Evolutionary conservation across 2,329 filamentous ascomycete species (phyloP).

Genomic region (Ophiognomonia clavigignenti-juglandacearum): DNA sequence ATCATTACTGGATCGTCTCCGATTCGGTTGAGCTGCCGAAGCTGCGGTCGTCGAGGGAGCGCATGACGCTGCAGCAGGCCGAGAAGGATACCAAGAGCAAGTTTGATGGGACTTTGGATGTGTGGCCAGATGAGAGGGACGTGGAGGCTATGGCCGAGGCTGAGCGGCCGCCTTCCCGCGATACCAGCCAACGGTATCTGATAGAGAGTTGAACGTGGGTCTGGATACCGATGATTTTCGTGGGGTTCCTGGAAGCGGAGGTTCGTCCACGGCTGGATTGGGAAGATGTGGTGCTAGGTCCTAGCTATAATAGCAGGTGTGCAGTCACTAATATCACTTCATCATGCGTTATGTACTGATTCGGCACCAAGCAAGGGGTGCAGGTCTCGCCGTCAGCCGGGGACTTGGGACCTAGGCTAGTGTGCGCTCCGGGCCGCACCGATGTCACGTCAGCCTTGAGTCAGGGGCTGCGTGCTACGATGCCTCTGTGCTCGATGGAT

Average conservation of each 20-base stretch:
- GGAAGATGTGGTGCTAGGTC: too few relatives aligned
- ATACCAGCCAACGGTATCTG: constrained; percentile 20
- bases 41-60: constrained; percentile 10
- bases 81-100: not conserved
- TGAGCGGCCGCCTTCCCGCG: constrained; percentile 18
- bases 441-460: constrained; percentile 10
- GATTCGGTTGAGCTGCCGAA: constrained; percentile 1
- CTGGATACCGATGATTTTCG: not conserved
- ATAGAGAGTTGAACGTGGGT: constrained; percentile 1
- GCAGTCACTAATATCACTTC: too few relatives aligned
- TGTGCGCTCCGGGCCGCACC: constrained; percentile 12
- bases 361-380: too few relatives aligned
- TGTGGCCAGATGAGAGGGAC: constrained; percentile 23
- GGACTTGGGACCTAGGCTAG: constrained; percentile 4
- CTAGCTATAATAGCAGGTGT: too few relatives aligned
- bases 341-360: too few relatives aligned
- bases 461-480: too few relatives aligned
- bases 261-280: too few relatives aligned
- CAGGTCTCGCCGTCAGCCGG: too few relatives aligned
- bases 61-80: constrained; percentile 2
- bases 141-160: constrained; percentile 26
- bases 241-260: not conserved
- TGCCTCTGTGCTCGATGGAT: too few relatives aligned
- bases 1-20: constrained; percentile 50
- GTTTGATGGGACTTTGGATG: constrained; percentile 4